Conservation (phyloP, 1,284 basidiomycete genomes). For the Schizopora paradoxa region DNA sequence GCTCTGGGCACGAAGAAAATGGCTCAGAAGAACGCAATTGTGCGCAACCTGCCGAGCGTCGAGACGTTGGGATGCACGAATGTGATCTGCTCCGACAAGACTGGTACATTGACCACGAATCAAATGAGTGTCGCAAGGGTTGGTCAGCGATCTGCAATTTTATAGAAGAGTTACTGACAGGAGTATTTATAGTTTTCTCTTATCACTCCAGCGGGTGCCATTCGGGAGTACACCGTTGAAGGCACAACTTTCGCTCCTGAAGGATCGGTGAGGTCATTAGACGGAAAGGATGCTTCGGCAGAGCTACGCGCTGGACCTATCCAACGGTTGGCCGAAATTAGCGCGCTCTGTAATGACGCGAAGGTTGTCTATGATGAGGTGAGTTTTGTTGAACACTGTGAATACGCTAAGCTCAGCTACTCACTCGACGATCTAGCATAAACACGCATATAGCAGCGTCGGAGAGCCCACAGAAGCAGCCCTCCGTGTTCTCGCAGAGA, state of each 20-base stretch:
- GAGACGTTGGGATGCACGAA: conserved; percentile 96
- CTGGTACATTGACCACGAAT: conserved; percentile 91
- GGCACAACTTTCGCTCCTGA: conserved; percentile 87
- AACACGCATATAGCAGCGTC: conserved; percentile 74
- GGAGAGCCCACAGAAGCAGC: conserved; percentile 98
- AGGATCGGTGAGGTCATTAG: conserved; percentile 64
- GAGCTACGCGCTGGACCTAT: conserved; percentile 69
- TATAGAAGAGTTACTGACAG: conserved; percentile 16
- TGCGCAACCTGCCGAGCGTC: conserved; percentile 91
- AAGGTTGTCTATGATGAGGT: conserved; percentile 83
- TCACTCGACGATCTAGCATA: conserved; percentile 52
- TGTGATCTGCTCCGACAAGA: conserved; percentile 97
- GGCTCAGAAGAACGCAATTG: conserved; percentile 97
- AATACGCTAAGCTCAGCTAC: background rate
- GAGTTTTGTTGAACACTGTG: conserved; percentile 25
- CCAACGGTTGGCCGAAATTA: conserved; percentile 82
- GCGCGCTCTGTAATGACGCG: conserved; percentile 89
- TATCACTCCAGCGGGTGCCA: conserved; percentile 49
- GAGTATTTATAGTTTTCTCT: conserved; percentile 59
- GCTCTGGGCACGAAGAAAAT: conserved; percentile 96
- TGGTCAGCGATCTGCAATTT: conserved; percentile 23
- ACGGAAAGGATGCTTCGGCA: conserved; percentile 51
- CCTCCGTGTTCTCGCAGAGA: conserved; percentile 90
- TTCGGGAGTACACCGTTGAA: conserved; percentile 75
- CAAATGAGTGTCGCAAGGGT: conserved; percentile 93